Evolutionary conservation across 371 early-diverging fungal species (phyloP).

Genomic region (Saksenaea oblongispora): DNA sequence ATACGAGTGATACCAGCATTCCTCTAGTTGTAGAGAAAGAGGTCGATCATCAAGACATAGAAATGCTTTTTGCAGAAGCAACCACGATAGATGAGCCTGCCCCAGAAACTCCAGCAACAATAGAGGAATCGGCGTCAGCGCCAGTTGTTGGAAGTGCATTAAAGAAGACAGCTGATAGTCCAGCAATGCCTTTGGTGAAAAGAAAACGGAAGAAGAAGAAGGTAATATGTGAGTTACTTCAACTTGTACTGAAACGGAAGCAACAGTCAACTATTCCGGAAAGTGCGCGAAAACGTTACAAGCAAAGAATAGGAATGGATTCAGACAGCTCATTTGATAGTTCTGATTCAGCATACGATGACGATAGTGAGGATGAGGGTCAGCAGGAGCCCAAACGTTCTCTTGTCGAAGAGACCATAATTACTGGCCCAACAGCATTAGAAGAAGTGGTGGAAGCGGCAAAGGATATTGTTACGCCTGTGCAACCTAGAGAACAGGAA

Average conservation of each 20-base stretch:
- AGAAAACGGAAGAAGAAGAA: conserved; percentile 53
- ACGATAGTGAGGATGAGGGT: conserved; percentile 39
- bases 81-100: conserved; percentile 2
- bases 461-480: conserved; percentile 27
- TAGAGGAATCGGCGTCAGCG: neutral
- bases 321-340: conserved; percentile 67
- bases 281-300: conserved; percentile 42
- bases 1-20: conserved; percentile 53
- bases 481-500: conserved; percentile 35
- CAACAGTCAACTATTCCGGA: conserved; percentile 45
- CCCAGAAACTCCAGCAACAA: conserved; percentile 9
- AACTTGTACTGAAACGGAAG: neutral
- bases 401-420: conserved; percentile 37
- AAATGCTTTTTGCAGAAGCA: conserved; percentile 12
- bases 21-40: conserved; percentile 50
- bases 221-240: conserved; percentile 6
- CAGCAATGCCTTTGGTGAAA: conserved; percentile 30
- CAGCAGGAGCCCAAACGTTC: conserved; percentile 29
- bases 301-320: conserved; percentile 52
- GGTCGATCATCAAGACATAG: conserved; percentile 27
- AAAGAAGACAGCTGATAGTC: conserved; percentile 35
- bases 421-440: conserved; percentile 40
- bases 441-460: conserved; percentile 45
- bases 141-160: conserved; percentile 51
- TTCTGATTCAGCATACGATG: conserved; percentile 65